A percentile compares a stretch with the other conserved stretches of the same genome.
phyloP scores from a whole-genome alignment of 257 asterid genomes.

The Solanum sitiens region DNA sequence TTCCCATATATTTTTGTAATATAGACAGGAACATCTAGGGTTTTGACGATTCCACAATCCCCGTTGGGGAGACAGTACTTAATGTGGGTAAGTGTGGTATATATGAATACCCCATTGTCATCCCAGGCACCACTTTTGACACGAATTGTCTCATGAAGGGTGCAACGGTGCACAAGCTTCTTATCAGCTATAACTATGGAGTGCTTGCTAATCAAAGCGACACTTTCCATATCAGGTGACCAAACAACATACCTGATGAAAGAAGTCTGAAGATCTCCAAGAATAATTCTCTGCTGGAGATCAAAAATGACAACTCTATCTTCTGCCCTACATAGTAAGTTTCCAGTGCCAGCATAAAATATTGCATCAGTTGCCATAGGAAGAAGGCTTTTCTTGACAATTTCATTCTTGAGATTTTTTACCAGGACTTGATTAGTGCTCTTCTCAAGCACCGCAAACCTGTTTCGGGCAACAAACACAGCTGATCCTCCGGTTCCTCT shows the following conservation, averaged over 20 bases:
- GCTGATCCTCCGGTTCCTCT: constrained; percentile 89
- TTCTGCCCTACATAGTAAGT: constrained; percentile 91
- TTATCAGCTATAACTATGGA: constrained; percentile 88
- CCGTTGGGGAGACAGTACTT: constrained; percentile 97
- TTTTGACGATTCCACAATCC: constrained; percentile 89
- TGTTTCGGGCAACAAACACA: constrained; percentile 81
- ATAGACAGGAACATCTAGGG: constrained; percentile 84
- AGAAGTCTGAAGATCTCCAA: constrained; percentile 86
- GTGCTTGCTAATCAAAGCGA: constrained; percentile 92
- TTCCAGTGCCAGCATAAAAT: constrained; percentile 95
- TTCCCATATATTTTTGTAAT: constrained; percentile 75
- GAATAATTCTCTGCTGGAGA: constrained; percentile 73
- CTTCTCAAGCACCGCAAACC: constrained; percentile 95
- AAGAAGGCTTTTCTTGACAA: constrained; percentile 56
- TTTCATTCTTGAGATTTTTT: constrained; percentile 73
- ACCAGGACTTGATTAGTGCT: constrained; percentile 69
- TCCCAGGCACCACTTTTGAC: constrained; percentile 99
- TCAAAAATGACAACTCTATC: constrained; percentile 88
- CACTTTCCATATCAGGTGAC: constrained; percentile 94
- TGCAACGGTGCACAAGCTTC: constrained; percentile 85
- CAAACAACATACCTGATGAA: constrained; percentile 79
- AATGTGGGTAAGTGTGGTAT: constrained; percentile 86
- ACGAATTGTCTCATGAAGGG: constrained; percentile 94
- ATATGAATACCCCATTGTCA: constrained; percentile 87
- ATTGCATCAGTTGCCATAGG: constrained; percentile 85